Conservation (phyloP, 805 yeast species). For the Citeromyces matritensis region DNA sequence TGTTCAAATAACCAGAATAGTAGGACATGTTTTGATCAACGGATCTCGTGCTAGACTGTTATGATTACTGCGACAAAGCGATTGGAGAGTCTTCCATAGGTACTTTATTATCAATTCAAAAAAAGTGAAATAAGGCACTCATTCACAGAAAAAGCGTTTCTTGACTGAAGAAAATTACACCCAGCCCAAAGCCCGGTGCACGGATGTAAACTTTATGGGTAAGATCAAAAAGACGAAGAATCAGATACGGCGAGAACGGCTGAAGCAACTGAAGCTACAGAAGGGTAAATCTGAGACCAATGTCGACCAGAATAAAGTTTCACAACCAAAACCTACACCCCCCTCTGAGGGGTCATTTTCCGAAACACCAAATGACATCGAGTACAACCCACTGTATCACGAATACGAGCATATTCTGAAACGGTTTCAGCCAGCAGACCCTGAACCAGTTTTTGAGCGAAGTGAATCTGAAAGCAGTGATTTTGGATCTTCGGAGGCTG, state of each 20-base stretch:
- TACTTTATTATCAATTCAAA: too few relatives aligned
- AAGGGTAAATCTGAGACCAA: conserved; percentile 2
- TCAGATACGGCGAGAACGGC: conserved; percentile 35
- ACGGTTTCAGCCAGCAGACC: conserved; percentile 7
- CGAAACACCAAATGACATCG: too few relatives aligned
- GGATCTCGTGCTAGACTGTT: too few relatives aligned
- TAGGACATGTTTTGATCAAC: too few relatives aligned
- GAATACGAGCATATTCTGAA: conserved; percentile 7
- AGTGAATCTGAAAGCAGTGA: conserved; percentile 1
- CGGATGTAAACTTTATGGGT: not conserved
- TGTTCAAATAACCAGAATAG: too few relatives aligned
- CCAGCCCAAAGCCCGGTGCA: too few relatives aligned
- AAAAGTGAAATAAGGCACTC: too few relatives aligned
- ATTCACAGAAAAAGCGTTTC: too few relatives aligned
- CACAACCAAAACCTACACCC: not conserved
- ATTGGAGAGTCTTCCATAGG: too few relatives aligned
- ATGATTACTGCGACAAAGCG: too few relatives aligned
- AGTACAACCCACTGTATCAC: conserved; percentile 4
- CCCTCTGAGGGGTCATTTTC: not conserved
- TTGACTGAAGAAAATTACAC: too few relatives aligned
- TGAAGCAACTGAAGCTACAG: conserved; percentile 14
- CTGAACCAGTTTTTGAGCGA: not conserved
- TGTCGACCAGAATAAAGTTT: conserved; percentile 2
- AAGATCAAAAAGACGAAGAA: conserved; percentile 28
- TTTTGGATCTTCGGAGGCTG: conserved; percentile 7